Percentiles rank a stretch among this genome's conserved stretches.
Evolutionary conservation across 805 yeast genomes (phyloP).

Genomic region (Ogataea nitratoaversa): DNA sequence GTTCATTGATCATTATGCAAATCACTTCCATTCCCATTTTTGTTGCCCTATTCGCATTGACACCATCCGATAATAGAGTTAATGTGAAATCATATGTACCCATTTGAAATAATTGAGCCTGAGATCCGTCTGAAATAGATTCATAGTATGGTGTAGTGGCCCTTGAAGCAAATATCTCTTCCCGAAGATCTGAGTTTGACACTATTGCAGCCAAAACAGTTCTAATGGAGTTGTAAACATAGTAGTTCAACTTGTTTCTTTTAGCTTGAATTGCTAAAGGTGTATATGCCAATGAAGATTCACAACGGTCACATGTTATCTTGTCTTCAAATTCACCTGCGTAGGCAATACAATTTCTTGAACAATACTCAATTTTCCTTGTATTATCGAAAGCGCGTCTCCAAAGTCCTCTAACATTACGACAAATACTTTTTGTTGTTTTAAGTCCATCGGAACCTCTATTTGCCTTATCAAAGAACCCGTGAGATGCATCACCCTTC

Average conservation of each 20-base stretch:
- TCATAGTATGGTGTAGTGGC: neutral
- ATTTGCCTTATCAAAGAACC: neutral
- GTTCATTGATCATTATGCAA: neutral
- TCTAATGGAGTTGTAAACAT: slow-evolving; percentile 2
- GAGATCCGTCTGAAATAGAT: neutral
- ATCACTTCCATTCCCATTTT: neutral
- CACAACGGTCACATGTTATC: neutral
- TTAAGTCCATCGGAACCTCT: neutral
- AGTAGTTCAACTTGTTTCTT: neutral
- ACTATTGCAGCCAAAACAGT: neutral
- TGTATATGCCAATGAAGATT: neutral
- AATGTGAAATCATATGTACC: neutral
- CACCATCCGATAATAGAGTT: neutral
- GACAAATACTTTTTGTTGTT: neutral
- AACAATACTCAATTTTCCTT: neutral
- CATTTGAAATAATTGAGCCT: neutral
- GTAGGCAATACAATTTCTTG: neutral
- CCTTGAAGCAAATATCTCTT: neutral
- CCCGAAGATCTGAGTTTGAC: neutral
- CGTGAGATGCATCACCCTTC: neutral
- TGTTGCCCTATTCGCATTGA: neutral
- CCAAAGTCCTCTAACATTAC: neutral
- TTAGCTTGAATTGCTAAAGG: neutral
- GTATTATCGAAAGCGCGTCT: neutral
- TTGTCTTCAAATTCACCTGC: neutral